These are phyloP conservation scores for Rhodamnia argentea DNA, from an alignment of 345 rosid genomes.

Conservation along the genomic window DNA sequence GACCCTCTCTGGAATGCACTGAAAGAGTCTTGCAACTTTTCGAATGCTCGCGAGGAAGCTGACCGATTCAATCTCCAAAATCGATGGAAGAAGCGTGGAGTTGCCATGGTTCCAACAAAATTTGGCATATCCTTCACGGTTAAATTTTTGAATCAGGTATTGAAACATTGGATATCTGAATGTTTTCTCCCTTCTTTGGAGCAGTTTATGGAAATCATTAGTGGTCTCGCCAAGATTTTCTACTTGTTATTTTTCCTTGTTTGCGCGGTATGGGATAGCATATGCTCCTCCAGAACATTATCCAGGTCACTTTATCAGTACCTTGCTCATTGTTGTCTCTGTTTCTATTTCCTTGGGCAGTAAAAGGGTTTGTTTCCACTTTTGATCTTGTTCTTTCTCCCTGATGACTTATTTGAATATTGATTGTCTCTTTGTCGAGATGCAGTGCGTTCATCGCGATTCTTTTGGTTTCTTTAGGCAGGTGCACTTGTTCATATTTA, in stretches of 20 bases:
- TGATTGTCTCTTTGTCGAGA: neutral
- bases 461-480: conserved; percentile 38
- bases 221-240: neutral
- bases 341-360: neutral
- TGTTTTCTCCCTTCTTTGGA: neutral
- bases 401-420: neutral
- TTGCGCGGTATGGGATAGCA: neutral
- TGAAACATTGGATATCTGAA: neutral
- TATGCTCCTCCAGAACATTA: neutral
- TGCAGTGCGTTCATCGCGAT: neutral
- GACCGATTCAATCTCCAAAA: conserved; percentile 54
- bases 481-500: conserved; percentile 96
- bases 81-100: conserved; percentile 91
- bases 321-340: neutral
- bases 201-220: no score
- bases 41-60: conserved; percentile 46
- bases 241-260: no score
- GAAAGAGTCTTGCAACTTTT: conserved; percentile 52
- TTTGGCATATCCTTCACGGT: conserved; percentile 78
- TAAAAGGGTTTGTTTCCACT: neutral
- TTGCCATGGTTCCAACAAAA: conserved; percentile 89
- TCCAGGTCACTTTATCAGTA: neutral
- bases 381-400: neutral
- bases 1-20: conserved; percentile 67
- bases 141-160: conserved; percentile 78